phyloP scores from a whole-genome alignment of 306 rosid species.

The Trifolium repens region DNA sequence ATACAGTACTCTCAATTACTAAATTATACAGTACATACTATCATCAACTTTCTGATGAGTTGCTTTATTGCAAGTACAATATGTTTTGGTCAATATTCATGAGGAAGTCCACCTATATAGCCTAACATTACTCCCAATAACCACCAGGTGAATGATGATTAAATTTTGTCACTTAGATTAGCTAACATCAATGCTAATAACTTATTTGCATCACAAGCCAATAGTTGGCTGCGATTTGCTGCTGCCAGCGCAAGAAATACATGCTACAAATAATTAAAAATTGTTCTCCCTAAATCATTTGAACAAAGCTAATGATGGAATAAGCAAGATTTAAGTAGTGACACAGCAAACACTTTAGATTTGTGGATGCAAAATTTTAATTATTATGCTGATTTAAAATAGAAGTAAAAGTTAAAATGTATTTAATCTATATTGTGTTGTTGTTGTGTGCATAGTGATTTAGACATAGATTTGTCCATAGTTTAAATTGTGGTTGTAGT shows the following conservation, averaged over 20 bases:
- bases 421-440: no score
- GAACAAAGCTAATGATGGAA: constrained; percentile 34
- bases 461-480: no score
- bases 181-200: not conserved
- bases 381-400: not conserved
- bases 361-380: not conserved
- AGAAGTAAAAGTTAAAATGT: no score
- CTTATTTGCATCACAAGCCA: constrained; percentile 5
- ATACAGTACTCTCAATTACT: no score
- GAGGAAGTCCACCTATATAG: no score
- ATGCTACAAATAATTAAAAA: constrained; percentile 30
- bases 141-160: no score
- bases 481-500: not conserved
- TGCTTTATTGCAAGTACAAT: no score
- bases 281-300: constrained; percentile 12
- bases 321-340: not conserved
- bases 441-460: no score
- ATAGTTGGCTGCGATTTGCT: constrained; percentile 9
- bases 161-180: not conserved
- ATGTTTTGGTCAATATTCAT: no score
- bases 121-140: no score
- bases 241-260: constrained; percentile 37
- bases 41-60: no score
- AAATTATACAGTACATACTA: no score
- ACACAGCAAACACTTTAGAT: not conserved